These are phyloP conservation scores for Hibiscus mutabilis DNA, from an alignment of 345 rosid species.

Conservation along the genomic window DNA sequence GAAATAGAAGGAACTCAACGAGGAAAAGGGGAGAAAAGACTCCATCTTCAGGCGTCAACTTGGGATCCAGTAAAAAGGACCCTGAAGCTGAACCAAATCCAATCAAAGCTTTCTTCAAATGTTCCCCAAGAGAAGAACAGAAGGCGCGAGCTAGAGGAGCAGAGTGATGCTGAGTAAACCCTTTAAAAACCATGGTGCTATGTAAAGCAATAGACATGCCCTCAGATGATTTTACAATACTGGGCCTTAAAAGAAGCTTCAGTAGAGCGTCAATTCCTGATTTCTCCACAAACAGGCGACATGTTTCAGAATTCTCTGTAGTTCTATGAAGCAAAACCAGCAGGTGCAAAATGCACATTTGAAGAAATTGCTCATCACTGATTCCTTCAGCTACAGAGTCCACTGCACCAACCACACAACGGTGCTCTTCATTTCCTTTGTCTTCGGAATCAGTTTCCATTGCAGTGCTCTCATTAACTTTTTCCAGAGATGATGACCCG, in stretches of 20 bases:
- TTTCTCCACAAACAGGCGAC: conserved; percentile 90
- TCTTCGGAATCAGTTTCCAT: conserved; percentile 90
- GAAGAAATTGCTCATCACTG: conserved; percentile 77
- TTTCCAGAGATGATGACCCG: conserved; percentile 39
- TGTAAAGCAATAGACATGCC: conserved; percentile 94
- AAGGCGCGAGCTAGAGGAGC: conserved; percentile 85
- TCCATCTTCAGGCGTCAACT: conserved; percentile 39
- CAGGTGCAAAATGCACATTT: conserved; percentile 82
- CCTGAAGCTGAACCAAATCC: conserved; percentile 51
- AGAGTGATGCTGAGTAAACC: conserved; percentile 91
- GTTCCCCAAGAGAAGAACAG: conserved; percentile 72
- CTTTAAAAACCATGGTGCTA: conserved; percentile 95
- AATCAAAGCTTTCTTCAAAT: conserved; percentile 60
- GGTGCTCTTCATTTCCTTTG: conserved; percentile 41
- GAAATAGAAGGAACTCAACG: conserved; percentile 84
- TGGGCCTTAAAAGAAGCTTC: conserved; percentile 74
- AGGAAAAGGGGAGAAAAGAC: conserved; percentile 80
- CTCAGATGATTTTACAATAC: conserved; percentile 88
- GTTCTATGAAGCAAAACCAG: conserved; percentile 86
- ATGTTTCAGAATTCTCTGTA: conserved; percentile 84
- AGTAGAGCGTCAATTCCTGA: conserved; percentile 85
- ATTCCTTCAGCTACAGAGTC: conserved; percentile 42
- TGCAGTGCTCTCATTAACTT: conserved; percentile 46
- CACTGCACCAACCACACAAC: conserved; percentile 37
- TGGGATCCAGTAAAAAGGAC: conserved; percentile 68